Base-by-base conservation (phyloP, 2,329 filamentous ascomycete species). In the Helminthosporium solani region DNA sequence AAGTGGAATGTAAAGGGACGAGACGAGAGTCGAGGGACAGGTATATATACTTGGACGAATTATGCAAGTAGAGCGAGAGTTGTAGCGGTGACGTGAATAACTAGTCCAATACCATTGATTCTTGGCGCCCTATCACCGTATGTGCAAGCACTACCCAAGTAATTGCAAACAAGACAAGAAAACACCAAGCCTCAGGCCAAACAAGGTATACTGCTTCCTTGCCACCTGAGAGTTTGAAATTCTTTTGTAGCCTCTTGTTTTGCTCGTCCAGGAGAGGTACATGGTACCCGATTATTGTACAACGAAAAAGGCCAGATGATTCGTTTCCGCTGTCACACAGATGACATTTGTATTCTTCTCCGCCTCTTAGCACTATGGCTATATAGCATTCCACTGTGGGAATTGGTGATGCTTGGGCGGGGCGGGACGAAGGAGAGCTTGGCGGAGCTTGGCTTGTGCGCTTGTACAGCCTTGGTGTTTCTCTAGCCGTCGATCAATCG, bases 381-480 rank as follows among this genome's bases (percentile, higher is more conserved):
- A 25, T 38, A n/a, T 15, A 16, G 35, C 21, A 12, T 12, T 12
- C 27, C 35, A 3, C 7, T 5, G 28, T 12, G 12, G 34, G 18
- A 20, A 7, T 35, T 35, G 30, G 12, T 11, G 33, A 35, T 35
- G 19, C 19, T 5, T 18, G n/a, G 15, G 33, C 12, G 33, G 19
- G 19, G 18, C 14, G 34, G 11, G 14, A 31, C 4, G 28, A n/a
- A 6, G 28, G 28, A 31, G 14, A 31, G 28, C 35, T 38, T 38
- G 35, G 35, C 35, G 11, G 7, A 3, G 27, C 16, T 33, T 31
- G 28, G 27, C 19, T 15, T 20, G 27, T 40, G 23, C 16, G 23
- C 11, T 8, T 40, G 23, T 31, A 21, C 23, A n/a, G 23, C 14
- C 37, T 40, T 40, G 23, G 37, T 42, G 31, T 27, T 42, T 34